Conservation (phyloP, 306 rosid species). For the Vachellia collinsii region DNA sequence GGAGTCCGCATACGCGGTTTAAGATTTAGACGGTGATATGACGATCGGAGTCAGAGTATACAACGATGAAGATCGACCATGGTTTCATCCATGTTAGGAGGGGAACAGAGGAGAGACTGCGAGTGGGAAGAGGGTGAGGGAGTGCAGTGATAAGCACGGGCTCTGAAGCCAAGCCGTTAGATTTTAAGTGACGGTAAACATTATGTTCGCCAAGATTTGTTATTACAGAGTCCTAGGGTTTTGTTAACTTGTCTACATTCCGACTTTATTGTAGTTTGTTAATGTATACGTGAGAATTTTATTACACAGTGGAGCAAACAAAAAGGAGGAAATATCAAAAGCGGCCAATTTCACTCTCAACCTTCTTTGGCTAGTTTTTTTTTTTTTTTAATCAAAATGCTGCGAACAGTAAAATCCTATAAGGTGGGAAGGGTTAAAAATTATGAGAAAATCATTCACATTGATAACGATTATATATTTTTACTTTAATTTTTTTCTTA, state of each 20-base stretch:
- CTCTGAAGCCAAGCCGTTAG: conserved; percentile 48
- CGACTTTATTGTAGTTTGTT: too few relatives aligned
- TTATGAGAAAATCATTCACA: too few relatives aligned
- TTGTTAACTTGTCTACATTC: conserved; percentile 2
- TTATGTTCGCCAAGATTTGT: conserved; percentile 37
- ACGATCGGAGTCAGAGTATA: conserved; percentile 43
- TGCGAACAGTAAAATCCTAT: too few relatives aligned
- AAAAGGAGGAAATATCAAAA: too few relatives aligned
- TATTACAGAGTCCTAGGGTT: conserved; percentile 67
- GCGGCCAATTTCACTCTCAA: too few relatives aligned
- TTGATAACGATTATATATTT: too few relatives aligned
- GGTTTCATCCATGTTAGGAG: conserved; percentile 58
- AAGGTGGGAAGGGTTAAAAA: too few relatives aligned
- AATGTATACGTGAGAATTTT: too few relatives aligned
- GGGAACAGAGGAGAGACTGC: conserved; percentile 42
- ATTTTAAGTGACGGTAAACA: conserved; percentile 44
- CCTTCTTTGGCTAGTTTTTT: too few relatives aligned
- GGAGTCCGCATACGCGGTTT: conserved; percentile 23
- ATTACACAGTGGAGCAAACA: too few relatives aligned
- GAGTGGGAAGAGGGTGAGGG: conserved; percentile 39
- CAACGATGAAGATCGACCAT: conserved; percentile 34
- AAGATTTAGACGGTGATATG: conserved; percentile 24
- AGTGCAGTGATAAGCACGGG: conserved; percentile 68
- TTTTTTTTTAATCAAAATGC: too few relatives aligned
- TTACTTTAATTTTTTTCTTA: too few relatives aligned